phyloP scores from a whole-genome alignment of 176 grass and related monocot genomes.

The Ensete glaucum region DNA sequence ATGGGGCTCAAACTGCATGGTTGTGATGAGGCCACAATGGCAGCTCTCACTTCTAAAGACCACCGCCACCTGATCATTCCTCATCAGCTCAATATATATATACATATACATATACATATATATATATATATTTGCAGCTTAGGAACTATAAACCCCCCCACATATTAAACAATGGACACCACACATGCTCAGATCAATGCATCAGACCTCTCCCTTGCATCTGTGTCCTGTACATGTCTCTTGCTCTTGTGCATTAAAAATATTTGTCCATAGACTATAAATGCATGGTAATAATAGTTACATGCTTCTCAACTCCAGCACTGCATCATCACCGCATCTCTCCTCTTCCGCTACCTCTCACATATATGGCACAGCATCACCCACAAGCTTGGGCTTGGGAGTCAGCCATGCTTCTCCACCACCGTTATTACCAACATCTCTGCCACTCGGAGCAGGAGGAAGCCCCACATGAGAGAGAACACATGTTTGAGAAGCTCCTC shows the following conservation, averaged over 20 bases:
- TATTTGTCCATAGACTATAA: conserved; percentile 2
- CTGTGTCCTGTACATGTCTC: not conserved
- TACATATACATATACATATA: not conserved
- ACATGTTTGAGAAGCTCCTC: conserved; percentile 59
- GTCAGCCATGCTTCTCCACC: not conserved
- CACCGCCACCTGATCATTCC: not conserved
- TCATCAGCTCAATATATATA: not conserved
- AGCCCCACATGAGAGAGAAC: conserved; percentile 27
- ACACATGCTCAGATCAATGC: not conserved
- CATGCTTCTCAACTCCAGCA: conserved; percentile 9
- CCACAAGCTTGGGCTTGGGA: not conserved
- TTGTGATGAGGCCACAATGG: not conserved
- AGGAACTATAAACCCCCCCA: not conserved
- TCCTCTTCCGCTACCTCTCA: not conserved
- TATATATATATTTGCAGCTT: not conserved
- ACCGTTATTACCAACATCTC: not conserved
- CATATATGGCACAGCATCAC: not conserved
- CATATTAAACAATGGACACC: not conserved
- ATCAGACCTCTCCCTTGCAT: not conserved
- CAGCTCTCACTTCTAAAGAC: not conserved
- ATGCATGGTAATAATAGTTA: conserved; percentile 5
- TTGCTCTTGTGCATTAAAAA: not conserved
- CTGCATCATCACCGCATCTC: not conserved
- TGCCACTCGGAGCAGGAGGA: not conserved
- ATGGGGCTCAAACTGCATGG: not conserved